These are phyloP conservation scores for Saccharomyces mikatae DNA, from an alignment of 805 yeast genomes.

Conservation along the genomic window DNA sequence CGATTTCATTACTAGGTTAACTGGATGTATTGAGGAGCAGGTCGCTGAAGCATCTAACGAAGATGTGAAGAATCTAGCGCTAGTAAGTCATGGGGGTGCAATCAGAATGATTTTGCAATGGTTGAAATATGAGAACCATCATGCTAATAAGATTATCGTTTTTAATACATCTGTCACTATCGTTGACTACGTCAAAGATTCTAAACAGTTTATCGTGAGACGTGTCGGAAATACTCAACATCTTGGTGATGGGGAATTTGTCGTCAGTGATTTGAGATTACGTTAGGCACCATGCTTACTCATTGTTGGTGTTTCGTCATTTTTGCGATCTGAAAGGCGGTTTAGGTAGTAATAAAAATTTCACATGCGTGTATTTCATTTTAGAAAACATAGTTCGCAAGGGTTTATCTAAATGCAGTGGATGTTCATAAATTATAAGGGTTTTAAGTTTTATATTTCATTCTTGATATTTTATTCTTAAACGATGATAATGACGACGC, in stretches of 20 bases:
- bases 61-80: slow-evolving; percentile 39
- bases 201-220: slow-evolving; percentile 38
- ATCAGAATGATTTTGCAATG: slow-evolving; percentile 52
- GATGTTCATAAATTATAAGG: neutral
- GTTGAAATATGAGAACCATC: slow-evolving; percentile 37
- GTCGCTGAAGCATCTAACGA: slow-evolving; percentile 31
- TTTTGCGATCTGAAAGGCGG: neutral
- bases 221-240: slow-evolving; percentile 62
- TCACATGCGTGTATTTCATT: neutral
- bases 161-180: slow-evolving; percentile 69
- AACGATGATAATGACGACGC: neutral
- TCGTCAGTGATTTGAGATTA: slow-evolving; percentile 41
- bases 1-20: slow-evolving; percentile 43
- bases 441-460: neutral
- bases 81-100: slow-evolving; percentile 79
- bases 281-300: slow-evolving; percentile 27
- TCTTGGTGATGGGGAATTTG: slow-evolving; percentile 46
- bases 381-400: neutral
- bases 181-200: slow-evolving; percentile 44
- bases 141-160: slow-evolving; percentile 44
- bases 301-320: neutral
- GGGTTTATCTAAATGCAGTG: neutral
- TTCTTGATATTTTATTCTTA: neutral
- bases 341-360: neutral
- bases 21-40: slow-evolving; percentile 37